Percentiles rank a stretch among this genome's conserved stretches.
These are phyloP conservation scores for Cicer chorassanicum DNA, from an alignment of 306 rosid species.

Conservation along the genomic window DNA sequence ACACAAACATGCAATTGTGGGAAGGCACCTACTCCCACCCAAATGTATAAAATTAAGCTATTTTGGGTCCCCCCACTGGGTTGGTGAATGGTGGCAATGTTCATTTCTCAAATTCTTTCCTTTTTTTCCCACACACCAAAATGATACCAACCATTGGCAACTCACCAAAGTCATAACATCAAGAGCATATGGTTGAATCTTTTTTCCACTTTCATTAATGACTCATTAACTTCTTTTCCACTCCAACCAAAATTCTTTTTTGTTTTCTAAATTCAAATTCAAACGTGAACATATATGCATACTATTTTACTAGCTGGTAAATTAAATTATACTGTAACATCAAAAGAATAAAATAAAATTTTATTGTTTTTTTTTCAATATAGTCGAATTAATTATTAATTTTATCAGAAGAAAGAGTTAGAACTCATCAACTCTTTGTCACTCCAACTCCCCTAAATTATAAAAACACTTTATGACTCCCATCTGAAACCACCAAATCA, in stretches of 20 bases:
- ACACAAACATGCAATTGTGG: background rate
- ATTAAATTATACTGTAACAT: no score
- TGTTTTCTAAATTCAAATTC: conserved; percentile 20
- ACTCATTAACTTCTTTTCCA: background rate
- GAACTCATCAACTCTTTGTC: no score
- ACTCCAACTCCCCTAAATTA: no score
- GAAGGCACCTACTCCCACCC: conserved; percentile 47
- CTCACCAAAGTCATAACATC: background rate
- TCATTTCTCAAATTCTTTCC: background rate
- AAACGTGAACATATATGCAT: background rate
- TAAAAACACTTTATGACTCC: no score
- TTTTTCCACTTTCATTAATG: conserved; percentile 13
- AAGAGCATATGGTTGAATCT: conserved; percentile 1
- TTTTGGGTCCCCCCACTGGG: background rate
- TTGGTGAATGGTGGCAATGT: background rate
- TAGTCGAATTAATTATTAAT: no score
- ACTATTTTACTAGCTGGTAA: no score
- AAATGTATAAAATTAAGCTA: conserved; percentile 1
- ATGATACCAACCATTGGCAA: conserved; percentile 34
- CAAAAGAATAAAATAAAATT: no score
- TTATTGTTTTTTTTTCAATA: no score
- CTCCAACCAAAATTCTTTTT: background rate
- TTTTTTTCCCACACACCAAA: conserved; percentile 27
- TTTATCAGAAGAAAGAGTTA: no score
- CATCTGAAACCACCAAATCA: no score